Evolutionary conservation across 768 basidiomycete genomes (phyloP), one percentile per base, ranked within the genome.

Genomic region (Tulasnella sp.): DNA sequence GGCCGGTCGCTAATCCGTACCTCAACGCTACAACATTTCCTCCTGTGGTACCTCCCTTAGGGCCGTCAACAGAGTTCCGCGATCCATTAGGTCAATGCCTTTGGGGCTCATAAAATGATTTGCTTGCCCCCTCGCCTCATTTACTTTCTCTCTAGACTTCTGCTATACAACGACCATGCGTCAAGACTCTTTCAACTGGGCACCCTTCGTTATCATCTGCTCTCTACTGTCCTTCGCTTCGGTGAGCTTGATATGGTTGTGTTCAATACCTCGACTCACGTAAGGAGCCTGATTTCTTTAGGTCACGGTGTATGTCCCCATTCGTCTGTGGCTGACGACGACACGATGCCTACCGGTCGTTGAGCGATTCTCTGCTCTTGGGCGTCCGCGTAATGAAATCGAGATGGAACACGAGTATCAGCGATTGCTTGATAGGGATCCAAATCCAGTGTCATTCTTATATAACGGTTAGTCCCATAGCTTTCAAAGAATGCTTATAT

Each of bases 81-180:
- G 78, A 80, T 61, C 77, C 85, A 2, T 65, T 84, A 51, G 34
- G 34, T 38, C 34, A 38, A 38, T 38, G 5, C 34, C 34, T n/a
- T n/a, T n/a, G n/a, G n/a, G n/a, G n/a, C n/a, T n/a, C n/a, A n/a
- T n/a, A n/a, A n/a, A n/a, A n/a, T n/a, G n/a, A n/a, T n/a, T n/a
- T n/a, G n/a, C n/a, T n/a, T n/a, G n/a, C n/a, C n/a, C n/a, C n/a
- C n/a, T n/a, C n/a, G n/a, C n/a, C n/a, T n/a, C n/a, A n/a, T n/a
- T n/a, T n/a, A n/a, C n/a, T n/a, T n/a, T n/a, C n/a, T n/a, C n/a
- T n/a, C n/a, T 38, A 38, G 83, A 87, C 68, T 86, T 86, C 64
- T 88, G 85, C 69, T 89, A 80, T 73, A 86, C 84, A 3, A 88
- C 87, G 0, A 88, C 85, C 0, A 85, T 88, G 84, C 76, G 78